These are phyloP conservation scores for Pseudozyma sp. DNA, from an alignment of 1,284 basidiomycete genomes.

Conservation along the genomic window DNA sequence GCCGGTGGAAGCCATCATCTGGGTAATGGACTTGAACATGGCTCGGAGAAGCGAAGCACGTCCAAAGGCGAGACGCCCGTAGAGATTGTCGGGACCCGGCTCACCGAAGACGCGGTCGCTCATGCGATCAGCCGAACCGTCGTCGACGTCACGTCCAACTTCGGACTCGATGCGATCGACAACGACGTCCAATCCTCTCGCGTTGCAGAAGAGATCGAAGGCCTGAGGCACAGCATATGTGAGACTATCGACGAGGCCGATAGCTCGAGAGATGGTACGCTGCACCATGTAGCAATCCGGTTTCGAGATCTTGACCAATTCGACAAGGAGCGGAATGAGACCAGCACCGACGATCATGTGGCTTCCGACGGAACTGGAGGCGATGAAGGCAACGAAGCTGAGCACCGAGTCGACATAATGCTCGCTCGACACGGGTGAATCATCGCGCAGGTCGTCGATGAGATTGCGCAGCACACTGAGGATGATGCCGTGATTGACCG, in stretches of 20 bases:
- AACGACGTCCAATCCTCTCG: conserved; percentile 84
- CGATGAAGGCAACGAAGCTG: conserved; percentile 87
- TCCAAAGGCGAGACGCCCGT: conserved; percentile 64
- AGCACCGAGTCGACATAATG: conserved; percentile 73
- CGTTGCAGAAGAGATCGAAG: conserved; percentile 86
- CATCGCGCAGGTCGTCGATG: conserved; percentile 47
- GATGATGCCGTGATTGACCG: conserved; percentile 90
- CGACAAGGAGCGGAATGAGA: conserved; percentile 80
- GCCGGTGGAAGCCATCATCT: conserved; percentile 95
- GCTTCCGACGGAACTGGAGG: conserved; percentile 83
- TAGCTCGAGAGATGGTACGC: conserved; percentile 72
- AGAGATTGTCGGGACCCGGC: conserved; percentile 49
- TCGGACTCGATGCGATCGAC: conserved; percentile 81
- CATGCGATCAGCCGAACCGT: conserved; percentile 38
- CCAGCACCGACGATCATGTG: conserved; percentile 98
- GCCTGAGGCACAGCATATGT: conserved; percentile 89
- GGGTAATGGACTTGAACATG: conserved; percentile 89
- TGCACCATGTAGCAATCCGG: conserved; percentile 62
- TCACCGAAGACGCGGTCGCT: conserved; percentile 74
- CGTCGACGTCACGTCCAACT: conserved; percentile 56
- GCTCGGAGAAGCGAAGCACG: conserved; percentile 79
- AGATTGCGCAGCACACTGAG: conserved; percentile 56
- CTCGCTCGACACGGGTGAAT: conserved; percentile 75
- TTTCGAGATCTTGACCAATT: conserved; percentile 48
- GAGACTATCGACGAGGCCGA: conserved; percentile 91